Evolutionary conservation across 768 basidiomycete genomes (phyloP), one percentile per base, ranked within the genome.

Genomic region (Pisolithus sp.): DNA sequence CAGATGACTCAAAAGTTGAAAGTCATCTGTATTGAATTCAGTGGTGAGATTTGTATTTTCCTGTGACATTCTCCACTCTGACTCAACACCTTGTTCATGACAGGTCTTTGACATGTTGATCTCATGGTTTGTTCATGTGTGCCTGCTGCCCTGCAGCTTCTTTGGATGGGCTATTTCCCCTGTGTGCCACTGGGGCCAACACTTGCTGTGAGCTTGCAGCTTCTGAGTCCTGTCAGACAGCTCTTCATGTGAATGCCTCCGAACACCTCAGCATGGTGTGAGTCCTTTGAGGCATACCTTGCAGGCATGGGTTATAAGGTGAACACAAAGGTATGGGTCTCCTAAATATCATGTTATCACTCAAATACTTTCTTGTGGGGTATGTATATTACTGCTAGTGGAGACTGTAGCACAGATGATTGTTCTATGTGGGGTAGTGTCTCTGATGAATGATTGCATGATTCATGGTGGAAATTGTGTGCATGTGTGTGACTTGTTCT

Each of bases 161-260:
- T 71, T 4, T 24, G 45, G 40, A 28, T n/a, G 1, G 64, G 62
- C 2, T 53, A 61, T 13, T 68, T 70, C 47, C 60, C 69, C 15
- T 64, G 60, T 37, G 54, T 64, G 3, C 70, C 70, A 0, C 17
- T 60, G 4, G 49, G 42, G 0, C 71, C 71, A 7, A 61, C 62
- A 9, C 53, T 72, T 3, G 70, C 66, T 12, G 62, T 72, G 0
- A 64, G 70, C 46, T 23, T 71, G 15, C 53, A 53, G 34, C 55
- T 71, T 23, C 49, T 71, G 13, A 58, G 65, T 37, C 69, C 71
- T 1, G 62, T 63, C 0, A 26, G 42, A 31, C 37, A 54, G 6
- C 53, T 71, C 0, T 71, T 67, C 53, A 41, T 67, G 24, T 50
- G 48, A n/a, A 51, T 61, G 7, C 50, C 65, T 8, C 68, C 62